Percentiles rank a stretch among this genome's conserved stretches.
These are phyloP conservation scores for Lichtheimia hyalospora DNA, from an alignment of 371 early-diverging fungal species.

Conservation along the genomic window DNA sequence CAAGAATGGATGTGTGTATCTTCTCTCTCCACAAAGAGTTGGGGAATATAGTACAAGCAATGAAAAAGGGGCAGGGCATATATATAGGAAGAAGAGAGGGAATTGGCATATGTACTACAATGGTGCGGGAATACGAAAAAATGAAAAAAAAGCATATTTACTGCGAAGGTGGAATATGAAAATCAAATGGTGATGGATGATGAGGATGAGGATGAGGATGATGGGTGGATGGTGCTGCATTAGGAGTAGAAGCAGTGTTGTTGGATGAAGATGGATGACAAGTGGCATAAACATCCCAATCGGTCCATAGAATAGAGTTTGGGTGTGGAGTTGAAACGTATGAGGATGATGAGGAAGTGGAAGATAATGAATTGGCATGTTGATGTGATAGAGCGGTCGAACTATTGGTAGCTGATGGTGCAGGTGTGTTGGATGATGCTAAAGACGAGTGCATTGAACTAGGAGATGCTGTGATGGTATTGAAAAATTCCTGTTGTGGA, in stretches of 20 bases:
- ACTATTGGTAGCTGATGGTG: not conserved
- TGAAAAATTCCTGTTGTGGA: not conserved
- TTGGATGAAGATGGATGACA: not conserved
- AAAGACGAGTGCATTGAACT: slow-evolving; percentile 1
- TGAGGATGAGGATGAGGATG: slow-evolving; percentile 4
- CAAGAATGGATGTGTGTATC: not conserved
- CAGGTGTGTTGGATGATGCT: not conserved
- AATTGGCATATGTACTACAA: not conserved
- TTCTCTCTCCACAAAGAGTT: not conserved
- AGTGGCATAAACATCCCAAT: slow-evolving; percentile 8
- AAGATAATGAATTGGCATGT: slow-evolving; percentile 8
- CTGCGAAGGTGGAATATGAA: slow-evolving; percentile 2
- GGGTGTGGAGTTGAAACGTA: slow-evolving; percentile 11
- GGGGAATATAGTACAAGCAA: not conserved
- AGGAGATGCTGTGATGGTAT: not conserved
- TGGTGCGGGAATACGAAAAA: not conserved
- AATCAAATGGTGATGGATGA: slow-evolving; percentile 3
- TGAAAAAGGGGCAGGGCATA: not conserved
- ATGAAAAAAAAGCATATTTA: not conserved
- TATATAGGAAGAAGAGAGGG: not conserved
- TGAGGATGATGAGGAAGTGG: slow-evolving; percentile 14
- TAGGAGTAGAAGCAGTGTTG: not conserved
- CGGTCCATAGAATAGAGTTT: slow-evolving; percentile 9
- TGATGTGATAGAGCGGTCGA: not conserved
- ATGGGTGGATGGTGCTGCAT: slow-evolving; percentile 1